phyloP scores from a whole-genome alignment of 73 alveolate genomes.

The Effrenium voratum region DNA sequence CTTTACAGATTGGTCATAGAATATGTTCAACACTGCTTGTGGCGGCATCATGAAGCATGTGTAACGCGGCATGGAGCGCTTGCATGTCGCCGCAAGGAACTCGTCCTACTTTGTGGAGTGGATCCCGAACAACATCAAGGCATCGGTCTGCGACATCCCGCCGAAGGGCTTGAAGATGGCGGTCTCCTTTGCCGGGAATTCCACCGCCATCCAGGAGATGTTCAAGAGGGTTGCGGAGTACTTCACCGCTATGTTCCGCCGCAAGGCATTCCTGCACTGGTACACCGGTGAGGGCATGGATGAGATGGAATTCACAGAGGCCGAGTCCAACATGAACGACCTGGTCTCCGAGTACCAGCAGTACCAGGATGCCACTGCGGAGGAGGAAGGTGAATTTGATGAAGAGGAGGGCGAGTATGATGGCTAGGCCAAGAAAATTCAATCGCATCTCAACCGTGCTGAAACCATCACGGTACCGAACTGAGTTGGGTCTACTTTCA shows the following conservation, averaged over 20 bases:
- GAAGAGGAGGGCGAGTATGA: slow-evolving; percentile 96
- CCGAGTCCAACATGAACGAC: slow-evolving; percentile 98
- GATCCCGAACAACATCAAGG: slow-evolving; percentile 98
- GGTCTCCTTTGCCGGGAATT: slow-evolving; percentile 97
- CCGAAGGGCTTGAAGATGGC: slow-evolving; percentile 98
- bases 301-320: slow-evolving; percentile 99
- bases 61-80: too few species aligned
- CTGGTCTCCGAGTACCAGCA: slow-evolving; percentile 96
- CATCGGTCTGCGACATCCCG: slow-evolving; percentile 98
- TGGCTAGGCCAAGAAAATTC: too few species aligned
- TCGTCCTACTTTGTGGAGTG: slow-evolving; percentile 98
- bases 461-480: too few species aligned
- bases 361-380: slow-evolving; percentile 96
- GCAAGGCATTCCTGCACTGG: slow-evolving; percentile 99
- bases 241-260: slow-evolving; percentile 93
- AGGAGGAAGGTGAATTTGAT: slow-evolving; percentile 97
- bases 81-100: too few species aligned
- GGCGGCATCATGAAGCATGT: too few species aligned
- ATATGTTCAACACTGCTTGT: too few species aligned
- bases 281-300: slow-evolving; percentile 99
- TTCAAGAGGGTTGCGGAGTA: slow-evolving; percentile 97
- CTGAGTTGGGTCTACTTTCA: too few species aligned
- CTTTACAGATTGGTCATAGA: too few species aligned
- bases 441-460: too few species aligned
- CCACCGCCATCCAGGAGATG: slow-evolving; percentile 97